Conservation (phyloP, 306 rosid genomes). For the Sicyos edulis region DNA sequence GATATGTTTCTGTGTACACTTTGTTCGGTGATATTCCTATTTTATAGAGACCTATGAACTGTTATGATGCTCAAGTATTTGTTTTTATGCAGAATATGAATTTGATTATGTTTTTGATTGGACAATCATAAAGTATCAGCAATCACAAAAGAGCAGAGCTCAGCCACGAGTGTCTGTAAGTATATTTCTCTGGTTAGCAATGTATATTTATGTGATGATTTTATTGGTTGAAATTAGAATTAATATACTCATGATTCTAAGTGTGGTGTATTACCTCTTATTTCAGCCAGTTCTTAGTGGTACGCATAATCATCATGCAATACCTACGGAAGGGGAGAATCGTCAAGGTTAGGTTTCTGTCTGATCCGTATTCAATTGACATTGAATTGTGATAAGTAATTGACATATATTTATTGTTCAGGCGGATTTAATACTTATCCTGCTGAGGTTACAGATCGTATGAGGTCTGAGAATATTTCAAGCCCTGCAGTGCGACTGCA, state of each 20-base stretch:
- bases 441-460: slow-evolving; percentile 51
- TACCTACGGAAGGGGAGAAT: slow-evolving; percentile 46
- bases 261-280: slow-evolving; percentile 25
- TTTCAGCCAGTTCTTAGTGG: slow-evolving; percentile 56
- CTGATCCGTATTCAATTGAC: not conserved
- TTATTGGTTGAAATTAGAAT: slow-evolving; percentile 20
- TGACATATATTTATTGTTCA: slow-evolving; percentile 18
- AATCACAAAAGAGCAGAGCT: slow-evolving; percentile 63
- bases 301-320: slow-evolving; percentile 45
- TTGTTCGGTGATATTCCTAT: not conserved
- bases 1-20: not conserved
- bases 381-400: slow-evolving; percentile 14
- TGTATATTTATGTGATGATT: slow-evolving; percentile 3
- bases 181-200: slow-evolving; percentile 22
- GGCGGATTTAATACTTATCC: slow-evolving; percentile 37
- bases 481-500: slow-evolving; percentile 65
- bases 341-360: slow-evolving; percentile 50
- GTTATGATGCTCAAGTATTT: slow-evolving; percentile 14
- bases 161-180: slow-evolving; percentile 57
- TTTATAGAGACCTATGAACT: slow-evolving; percentile 4
- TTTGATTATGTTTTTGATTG: slow-evolving; percentile 84
- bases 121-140: slow-evolving; percentile 83
- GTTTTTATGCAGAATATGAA: slow-evolving; percentile 57
- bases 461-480: slow-evolving; percentile 46
- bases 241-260: slow-evolving; percentile 22